Evolutionary conservation across 1,284 basidiomycete species (phyloP), one percentile per base, ranked within the genome.

Genomic region (Malassezia arunalokei): DNA sequence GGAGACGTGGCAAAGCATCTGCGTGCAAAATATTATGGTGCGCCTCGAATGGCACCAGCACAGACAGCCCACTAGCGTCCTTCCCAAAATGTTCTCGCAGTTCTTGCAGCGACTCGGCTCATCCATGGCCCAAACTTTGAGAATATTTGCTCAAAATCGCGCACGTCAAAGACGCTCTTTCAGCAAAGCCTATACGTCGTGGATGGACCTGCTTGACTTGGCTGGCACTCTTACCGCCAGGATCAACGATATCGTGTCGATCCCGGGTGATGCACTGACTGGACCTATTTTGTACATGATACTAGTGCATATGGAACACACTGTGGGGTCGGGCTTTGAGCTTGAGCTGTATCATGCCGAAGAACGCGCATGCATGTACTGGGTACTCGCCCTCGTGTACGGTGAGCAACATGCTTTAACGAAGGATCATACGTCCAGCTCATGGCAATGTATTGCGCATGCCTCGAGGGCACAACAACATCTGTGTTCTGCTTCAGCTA

Each of bases 131-230:
- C 42, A 49, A 9, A n/a, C 31, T 17, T 43, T 55, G 7, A 24
- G 15, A 9, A 40, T 42, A 1, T 33, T 41, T n/a, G 47, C 24
- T 2, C 31, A 40, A 39, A 55, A 55, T 17, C 53, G 48, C 14
- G 27, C 47, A 20, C 42, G 53, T n/a, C 47, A 55, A 32, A 50
- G 46, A n/a, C 53, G 53, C n/a, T 3, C 11, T 1, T 38, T 55
- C 31, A 38, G 47, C 28, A 55, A 55, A 42, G 47, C 43, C 11
- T 55, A 46, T 37, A 8, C 39, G 4, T 11, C 35, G 8, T 55
- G 53, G 53, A 43, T 42, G 15, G 48, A 50, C 42, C 32, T 55
- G 14, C 29, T 42, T 4, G 53, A 55, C 33, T 43, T 41, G 5
- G 44, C 44, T 0, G n/a, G 11, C n/a, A 14, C 44, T 4, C 35